Conservation (phyloP, 1,284 basidiomycete genomes). For the Heterobasidion occidentale region DNA sequence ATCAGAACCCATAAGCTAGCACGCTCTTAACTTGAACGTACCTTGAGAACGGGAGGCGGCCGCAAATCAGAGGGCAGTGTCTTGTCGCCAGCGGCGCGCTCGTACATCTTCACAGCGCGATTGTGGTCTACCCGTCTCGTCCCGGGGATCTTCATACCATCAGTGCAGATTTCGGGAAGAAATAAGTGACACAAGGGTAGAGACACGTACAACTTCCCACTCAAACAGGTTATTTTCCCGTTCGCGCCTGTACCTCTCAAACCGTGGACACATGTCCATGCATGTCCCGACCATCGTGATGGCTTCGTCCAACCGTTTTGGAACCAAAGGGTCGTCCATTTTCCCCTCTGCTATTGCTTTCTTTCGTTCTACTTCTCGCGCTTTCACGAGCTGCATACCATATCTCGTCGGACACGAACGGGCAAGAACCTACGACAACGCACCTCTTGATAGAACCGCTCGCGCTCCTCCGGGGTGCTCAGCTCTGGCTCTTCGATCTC, state of each 20-base stretch:
- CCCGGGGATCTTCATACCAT: conserved; percentile 51
- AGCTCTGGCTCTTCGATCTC: conserved; percentile 29
- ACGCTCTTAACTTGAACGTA: conserved; percentile 21
- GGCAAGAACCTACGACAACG: conserved; percentile 18
- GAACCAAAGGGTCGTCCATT: conserved; percentile 78
- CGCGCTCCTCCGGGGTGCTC: conserved; percentile 50
- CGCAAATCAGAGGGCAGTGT: conserved; percentile 88
- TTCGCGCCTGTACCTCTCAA: conserved; percentile 88
- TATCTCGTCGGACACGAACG: conserved; percentile 8
- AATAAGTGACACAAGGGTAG: conserved; percentile 4
- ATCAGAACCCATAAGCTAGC: not conserved
- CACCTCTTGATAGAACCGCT: conserved; percentile 64
- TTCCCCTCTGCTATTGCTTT: conserved; percentile 77
- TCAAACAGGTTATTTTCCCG: conserved; percentile 84
- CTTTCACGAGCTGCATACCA: conserved; percentile 51
- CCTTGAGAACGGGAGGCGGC: conserved; percentile 79
- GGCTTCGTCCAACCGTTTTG: conserved; percentile 79
- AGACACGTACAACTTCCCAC: conserved; percentile 71
- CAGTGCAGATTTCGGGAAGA: conserved; percentile 27
- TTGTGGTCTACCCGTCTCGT: conserved; percentile 78
- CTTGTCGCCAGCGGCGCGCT: conserved; percentile 91
- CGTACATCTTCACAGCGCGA: conserved; percentile 91
- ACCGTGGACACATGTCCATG: conserved; percentile 89
- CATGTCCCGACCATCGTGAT: conserved; percentile 90
- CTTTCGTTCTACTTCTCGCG: conserved; percentile 69